Conservation (phyloP, 306 rosid species). For the Carpinus fangiana region DNA sequence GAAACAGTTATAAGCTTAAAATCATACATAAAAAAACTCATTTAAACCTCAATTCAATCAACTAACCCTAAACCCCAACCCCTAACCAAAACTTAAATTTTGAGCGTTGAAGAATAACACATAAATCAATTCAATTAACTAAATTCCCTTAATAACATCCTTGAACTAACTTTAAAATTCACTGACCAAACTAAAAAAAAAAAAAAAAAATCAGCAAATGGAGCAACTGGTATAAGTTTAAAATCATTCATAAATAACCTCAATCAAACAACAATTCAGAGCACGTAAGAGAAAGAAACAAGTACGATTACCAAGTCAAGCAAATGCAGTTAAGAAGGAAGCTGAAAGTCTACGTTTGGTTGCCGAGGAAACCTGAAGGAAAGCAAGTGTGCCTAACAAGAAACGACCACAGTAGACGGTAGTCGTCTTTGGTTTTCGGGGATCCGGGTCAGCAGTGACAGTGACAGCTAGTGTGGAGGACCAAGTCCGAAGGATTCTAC, state of each 20-base stretch:
- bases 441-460: neutral
- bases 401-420: neutral
- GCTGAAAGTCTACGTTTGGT: constrained; percentile 5
- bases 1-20: neutral
- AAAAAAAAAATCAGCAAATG: neutral
- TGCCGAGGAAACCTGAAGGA: neutral
- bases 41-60: neutral
- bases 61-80: neutral
- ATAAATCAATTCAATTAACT: neutral
- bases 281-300: too few species aligned
- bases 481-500: neutral
- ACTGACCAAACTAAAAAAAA: neutral
- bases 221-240: neutral
- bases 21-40: neutral
- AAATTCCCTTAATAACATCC: neutral
- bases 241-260: neutral
- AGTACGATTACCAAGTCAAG: neutral
- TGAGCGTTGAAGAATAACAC: neutral
- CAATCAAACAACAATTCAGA: neutral
- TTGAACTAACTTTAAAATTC: neutral
- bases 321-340: neutral
- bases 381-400: neutral
- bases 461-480: neutral
- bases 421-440: neutral
- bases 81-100: neutral